Evolutionary conservation across 257 asterid genomes (phyloP).

Genomic region (Misopates orontium): DNA sequence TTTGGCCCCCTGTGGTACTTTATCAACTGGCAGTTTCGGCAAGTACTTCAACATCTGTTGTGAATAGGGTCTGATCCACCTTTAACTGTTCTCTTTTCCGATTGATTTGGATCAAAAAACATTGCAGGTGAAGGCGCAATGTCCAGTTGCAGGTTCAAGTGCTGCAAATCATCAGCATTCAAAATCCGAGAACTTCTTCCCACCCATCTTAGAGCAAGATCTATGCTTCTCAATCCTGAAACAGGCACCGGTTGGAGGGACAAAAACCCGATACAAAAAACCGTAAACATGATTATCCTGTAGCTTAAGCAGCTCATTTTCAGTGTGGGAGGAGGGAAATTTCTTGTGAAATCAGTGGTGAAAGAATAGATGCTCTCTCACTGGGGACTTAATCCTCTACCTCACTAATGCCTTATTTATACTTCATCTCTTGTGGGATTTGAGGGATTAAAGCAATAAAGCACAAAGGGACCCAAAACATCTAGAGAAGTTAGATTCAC

Average conservation of each 20-base stretch:
- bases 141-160: slow-evolving; percentile 34
- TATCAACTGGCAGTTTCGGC: no score
- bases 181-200: slow-evolving; percentile 38
- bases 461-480: slow-evolving; percentile 45
- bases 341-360: no score
- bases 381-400: slow-evolving; percentile 31
- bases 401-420: slow-evolving; percentile 23
- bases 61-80: slow-evolving; percentile 88
- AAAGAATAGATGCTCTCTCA: slow-evolving; percentile 14
- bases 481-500: slow-evolving; percentile 61
- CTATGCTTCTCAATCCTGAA: slow-evolving; percentile 45
- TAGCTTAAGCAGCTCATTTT: slow-evolving; percentile 45
- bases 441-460: slow-evolving; percentile 63
- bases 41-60: slow-evolving; percentile 46
- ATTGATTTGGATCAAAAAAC: slow-evolving; percentile 62
- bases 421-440: slow-evolving; percentile 35
- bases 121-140: slow-evolving; percentile 61
- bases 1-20: no score
- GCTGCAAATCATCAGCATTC: slow-evolving; percentile 35
- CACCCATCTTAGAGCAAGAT: slow-evolving; percentile 51
- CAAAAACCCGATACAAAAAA: slow-evolving; percentile 47
- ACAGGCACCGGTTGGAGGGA: slow-evolving; percentile 44
- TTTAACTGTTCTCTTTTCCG: slow-evolving; percentile 62
- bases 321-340: no score
- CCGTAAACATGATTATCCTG: slow-evolving; percentile 35